Evolutionary conservation across 148 eudicot genomes (phyloP), one percentile per base, ranked within the genome.

Genomic region (Rhododendron molle): DNA sequence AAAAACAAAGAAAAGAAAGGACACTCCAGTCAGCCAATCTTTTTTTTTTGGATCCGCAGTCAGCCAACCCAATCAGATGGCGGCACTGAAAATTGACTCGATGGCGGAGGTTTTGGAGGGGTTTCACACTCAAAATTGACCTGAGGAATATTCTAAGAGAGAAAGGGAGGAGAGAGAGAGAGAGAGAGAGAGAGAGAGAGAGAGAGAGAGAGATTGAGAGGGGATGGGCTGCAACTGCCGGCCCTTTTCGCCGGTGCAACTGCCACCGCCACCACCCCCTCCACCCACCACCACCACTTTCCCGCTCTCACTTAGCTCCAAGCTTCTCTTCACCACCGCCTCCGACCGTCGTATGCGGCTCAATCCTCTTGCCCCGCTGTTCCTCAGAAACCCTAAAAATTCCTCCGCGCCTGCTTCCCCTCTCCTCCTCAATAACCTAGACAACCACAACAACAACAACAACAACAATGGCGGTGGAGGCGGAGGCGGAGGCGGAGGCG

Each of bases 401-500:
- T 30, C 56, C 15, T 50, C 49, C 16, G 3, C 46, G 16, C 3
- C 76, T 76, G 28, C 6, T 11, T 26, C 60, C 46, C 71, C 87
- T 13, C 58, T 81, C 74, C 52, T 5, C 32, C 28, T 40, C 30
- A 71, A 47, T 32, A 65, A 69, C 62, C 52, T 69, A 49, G 38
- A 26, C 73, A 0, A 67, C 43, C 6, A 80, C 65, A 32, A 81
- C 20, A 12, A 71, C 76, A 14, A 65, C 83, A 76, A 84, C 86
- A 58, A 67, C 73, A 85, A 77, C 23, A 50, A 84, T n/a, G n/a
- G n/a, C 7, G 73, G 89, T 20, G 92, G 86, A 50, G 82, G 88
- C 44, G 88, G 83, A 49, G 67, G 84, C 5, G 80, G 90, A 21
- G 67, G 84, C 7, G 80, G 90, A 16, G 92, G 86, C 72, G 82